Evolutionary conservation across 2,329 filamentous ascomycete genomes (phyloP), one percentile per base, ranked within the genome.

Genomic region (Tolypocladium endophyticum): DNA sequence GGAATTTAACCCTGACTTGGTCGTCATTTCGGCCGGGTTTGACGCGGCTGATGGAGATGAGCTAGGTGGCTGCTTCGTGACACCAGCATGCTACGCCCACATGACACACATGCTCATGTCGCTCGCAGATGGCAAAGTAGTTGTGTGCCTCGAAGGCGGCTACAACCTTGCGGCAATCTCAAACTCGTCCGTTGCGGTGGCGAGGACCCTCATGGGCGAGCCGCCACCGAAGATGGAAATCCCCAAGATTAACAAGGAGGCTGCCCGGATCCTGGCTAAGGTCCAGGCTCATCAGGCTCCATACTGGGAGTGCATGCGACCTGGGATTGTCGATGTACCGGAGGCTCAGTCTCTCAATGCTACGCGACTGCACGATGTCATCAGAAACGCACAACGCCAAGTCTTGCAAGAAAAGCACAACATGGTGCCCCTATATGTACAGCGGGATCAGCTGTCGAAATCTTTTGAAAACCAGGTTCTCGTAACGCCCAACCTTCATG

Each of bases 31-130:
- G 25, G 92, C 94, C 50, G 94, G 94, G 0, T 99, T 99, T 67
- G 94, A 99, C 72, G 94, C 94, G 20, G 94, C 94, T 0, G 90
- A 89, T 64, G 94, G 94, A 16, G 94, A 99, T 72, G 87, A 94
- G 69, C 82, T 99, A 1, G 94, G 94, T 57, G 91, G 89, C 38
- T 99, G 94, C 71, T 93, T 91, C 69, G 94, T 99, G 6, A 88
- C 92, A 1, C 94, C 94, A 0, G 77, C 86, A 5, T 96, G 94
- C 70, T 99, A 97, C 71, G 90, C 92, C 18, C 93, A 99, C 70
- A 97, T 99, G 94, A 97, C 94, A 20, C 92, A 97, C 70, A 97
- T 97, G 93, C 83, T 99, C 55, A 97, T 97, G 92, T 92, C 90
- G 2, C 80, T 99, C 25, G 93, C 94, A 0, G 82, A 87, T 53